Conservation (phyloP, 23 red algal species). For the Gracilariopsis chorda region DNA sequence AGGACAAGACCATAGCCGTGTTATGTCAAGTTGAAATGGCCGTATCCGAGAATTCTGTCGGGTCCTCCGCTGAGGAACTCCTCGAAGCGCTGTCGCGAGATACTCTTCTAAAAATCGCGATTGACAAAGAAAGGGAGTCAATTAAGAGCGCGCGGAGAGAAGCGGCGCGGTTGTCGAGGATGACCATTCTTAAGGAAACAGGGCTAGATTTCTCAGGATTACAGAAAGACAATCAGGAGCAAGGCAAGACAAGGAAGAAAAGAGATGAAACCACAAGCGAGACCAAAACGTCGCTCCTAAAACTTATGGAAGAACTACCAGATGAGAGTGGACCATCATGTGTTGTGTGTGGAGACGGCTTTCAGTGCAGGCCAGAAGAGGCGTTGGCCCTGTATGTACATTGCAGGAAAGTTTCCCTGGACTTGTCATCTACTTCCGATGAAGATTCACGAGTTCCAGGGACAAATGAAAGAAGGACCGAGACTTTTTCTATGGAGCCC, state of each 20-base stretch:
- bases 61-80: slow-evolving; percentile 40
- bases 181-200: slow-evolving; percentile 31
- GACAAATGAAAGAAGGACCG: neutral
- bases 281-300: neutral
- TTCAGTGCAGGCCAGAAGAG: slow-evolving; percentile 56
- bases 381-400: slow-evolving; percentile 64
- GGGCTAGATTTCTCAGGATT: too few species aligned
- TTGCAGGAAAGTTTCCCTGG: slow-evolving; percentile 57
- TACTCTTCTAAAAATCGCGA: neutral
- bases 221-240: neutral
- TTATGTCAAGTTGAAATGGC: slow-evolving; percentile 43
- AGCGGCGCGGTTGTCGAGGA: slow-evolving; percentile 41
- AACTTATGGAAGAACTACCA: slow-evolving; percentile 49
- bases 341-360: slow-evolving; percentile 72
- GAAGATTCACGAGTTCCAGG: neutral
- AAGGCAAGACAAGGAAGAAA: neutral
- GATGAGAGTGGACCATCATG: slow-evolving; percentile 64
- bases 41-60: slow-evolving; percentile 34
- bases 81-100: slow-evolving; percentile 21
- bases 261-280: neutral
- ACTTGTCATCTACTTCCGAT: neutral
- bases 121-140: neutral
- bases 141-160: slow-evolving; percentile 38
- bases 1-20: neutral
- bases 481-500: neutral